These are phyloP conservation scores for Spirogloea muscicola DNA, from an alignment of 139 green algal genomes.

Conservation along the genomic window DNA sequence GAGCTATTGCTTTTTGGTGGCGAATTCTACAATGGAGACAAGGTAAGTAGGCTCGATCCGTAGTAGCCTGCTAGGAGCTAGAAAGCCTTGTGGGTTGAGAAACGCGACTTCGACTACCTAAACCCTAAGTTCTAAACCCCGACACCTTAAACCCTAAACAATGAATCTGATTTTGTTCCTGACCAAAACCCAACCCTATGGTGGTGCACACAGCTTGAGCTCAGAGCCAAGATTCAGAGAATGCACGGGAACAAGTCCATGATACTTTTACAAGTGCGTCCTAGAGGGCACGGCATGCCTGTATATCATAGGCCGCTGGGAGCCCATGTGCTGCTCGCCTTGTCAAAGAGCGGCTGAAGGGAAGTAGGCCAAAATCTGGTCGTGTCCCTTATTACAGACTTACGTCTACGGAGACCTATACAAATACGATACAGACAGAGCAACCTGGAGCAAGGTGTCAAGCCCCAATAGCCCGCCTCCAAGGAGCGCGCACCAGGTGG, in stretches of 20 bases:
- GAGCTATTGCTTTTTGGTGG: conserved; percentile 90
- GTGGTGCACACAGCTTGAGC: not conserved
- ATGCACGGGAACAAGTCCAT: too few species aligned
- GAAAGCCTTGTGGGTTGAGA: not conserved
- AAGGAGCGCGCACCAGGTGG: conserved; percentile 79
- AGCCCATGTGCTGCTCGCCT: too few species aligned
- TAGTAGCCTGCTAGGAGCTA: not conserved
- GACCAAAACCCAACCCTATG: not conserved
- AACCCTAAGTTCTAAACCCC: not conserved
- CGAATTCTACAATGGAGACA: conserved; percentile 81
- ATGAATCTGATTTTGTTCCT: too few species aligned
- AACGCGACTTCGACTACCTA: not conserved
- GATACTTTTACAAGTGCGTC: too few species aligned
- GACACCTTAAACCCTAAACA: too few species aligned
- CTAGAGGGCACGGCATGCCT: too few species aligned
- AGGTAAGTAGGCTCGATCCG: conserved; percentile 65
- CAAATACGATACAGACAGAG: conserved; percentile 70
- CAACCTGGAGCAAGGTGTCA: conserved; percentile 56
- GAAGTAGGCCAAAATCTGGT: not conserved
- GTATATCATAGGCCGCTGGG: too few species aligned
- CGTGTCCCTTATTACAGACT: conserved; percentile 8
- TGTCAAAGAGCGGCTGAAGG: too few species aligned
- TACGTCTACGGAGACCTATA: conserved; percentile 85
- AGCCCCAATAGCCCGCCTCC: conserved; percentile 73
- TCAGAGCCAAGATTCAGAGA: not conserved